Evolutionary conservation across 2,329 filamentous ascomycete genomes (phyloP).

Genomic region (Aspergillus unguis): DNA sequence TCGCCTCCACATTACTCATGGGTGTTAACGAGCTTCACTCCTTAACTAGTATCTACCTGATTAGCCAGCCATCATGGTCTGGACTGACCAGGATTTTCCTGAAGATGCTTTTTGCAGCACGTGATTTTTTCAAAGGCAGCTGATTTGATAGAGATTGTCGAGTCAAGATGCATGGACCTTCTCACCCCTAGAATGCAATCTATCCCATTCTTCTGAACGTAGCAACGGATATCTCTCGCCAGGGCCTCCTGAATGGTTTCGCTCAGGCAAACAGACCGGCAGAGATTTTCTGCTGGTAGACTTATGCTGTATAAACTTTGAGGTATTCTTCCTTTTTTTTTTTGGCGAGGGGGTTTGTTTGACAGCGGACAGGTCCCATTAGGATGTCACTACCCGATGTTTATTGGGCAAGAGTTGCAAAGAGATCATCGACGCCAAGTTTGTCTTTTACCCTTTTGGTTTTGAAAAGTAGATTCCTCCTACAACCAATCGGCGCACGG

Average conservation of each 20-base stretch:
- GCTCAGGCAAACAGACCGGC: too few relatives aligned
- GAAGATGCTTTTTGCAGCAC: neutral
- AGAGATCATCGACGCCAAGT: neutral
- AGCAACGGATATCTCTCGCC: too few relatives aligned
- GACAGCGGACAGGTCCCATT: neutral
- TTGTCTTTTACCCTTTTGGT: slow-evolving; percentile 1
- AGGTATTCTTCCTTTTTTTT: neutral
- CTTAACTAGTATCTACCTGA: neutral
- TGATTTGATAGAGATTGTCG: neutral
- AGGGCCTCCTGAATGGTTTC: too few relatives aligned
- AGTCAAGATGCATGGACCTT: slow-evolving; percentile 1
- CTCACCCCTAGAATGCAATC: neutral
- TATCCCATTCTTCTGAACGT: neutral
- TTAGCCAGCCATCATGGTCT: neutral
- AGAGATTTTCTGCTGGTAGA: too few relatives aligned
- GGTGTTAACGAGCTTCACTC: neutral
- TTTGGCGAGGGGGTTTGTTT: neutral
- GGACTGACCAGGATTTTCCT: neutral
- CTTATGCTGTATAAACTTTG: neutral
- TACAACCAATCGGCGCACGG: neutral
- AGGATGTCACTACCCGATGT: neutral
- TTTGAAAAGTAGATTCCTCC: neutral
- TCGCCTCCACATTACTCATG: slow-evolving; percentile 1
- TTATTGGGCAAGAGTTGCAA: neutral
- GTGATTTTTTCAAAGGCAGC: neutral